A percentile compares a stretch with the other conserved stretches of the same genome.
Evolutionary conservation across 495 filamentous ascomycete species (phyloP).

Genomic region (Trichoderma erinaceum): DNA sequence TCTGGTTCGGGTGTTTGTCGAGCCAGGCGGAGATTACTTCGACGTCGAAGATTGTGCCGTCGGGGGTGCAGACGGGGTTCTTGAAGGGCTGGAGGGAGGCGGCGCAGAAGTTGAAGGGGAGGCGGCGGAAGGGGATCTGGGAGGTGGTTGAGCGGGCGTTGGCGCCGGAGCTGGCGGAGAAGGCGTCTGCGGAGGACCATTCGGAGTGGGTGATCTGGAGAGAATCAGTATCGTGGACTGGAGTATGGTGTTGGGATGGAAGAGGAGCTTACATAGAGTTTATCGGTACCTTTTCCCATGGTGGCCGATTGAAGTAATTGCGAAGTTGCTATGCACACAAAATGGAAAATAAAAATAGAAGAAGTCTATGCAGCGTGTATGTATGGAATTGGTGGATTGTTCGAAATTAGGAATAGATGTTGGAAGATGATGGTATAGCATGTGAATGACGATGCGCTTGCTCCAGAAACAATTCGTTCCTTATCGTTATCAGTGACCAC

Average conservation of each 20-base stretch:
- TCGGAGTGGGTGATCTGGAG: conserved; percentile 93
- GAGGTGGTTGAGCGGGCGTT: conserved; percentile 49
- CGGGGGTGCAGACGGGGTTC: conserved; percentile 73
- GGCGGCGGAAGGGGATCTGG: conserved; percentile 68
- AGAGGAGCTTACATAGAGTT: conserved; percentile 25
- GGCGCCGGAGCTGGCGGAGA: conserved; percentile 67
- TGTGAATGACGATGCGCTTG: not conserved
- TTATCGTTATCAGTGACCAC: conserved; percentile 4
- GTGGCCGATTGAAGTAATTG: not conserved
- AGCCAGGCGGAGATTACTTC: conserved; percentile 88
- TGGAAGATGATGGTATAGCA: not conserved
- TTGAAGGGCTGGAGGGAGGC: conserved; percentile 87
- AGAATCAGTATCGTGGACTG: conserved; percentile 52
- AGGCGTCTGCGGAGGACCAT: conserved; percentile 88
- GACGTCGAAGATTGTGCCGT: conserved; percentile 79
- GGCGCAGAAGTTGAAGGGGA: conserved; percentile 98
- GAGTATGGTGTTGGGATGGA: too few relatives aligned
- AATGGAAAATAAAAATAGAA: not conserved
- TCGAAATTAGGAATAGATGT: not conserved
- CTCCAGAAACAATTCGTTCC: not conserved
- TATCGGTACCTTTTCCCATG: conserved; percentile 61
- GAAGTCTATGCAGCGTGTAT: not conserved
- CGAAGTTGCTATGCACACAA: not conserved
- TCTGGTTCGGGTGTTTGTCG: conserved; percentile 74
- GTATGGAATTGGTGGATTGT: not conserved